Evolutionary conservation across 1,139 yeast genomes (phyloP), one percentile per base, ranked within the genome.

Genomic region (Suhomyces ambrosiae): DNA sequence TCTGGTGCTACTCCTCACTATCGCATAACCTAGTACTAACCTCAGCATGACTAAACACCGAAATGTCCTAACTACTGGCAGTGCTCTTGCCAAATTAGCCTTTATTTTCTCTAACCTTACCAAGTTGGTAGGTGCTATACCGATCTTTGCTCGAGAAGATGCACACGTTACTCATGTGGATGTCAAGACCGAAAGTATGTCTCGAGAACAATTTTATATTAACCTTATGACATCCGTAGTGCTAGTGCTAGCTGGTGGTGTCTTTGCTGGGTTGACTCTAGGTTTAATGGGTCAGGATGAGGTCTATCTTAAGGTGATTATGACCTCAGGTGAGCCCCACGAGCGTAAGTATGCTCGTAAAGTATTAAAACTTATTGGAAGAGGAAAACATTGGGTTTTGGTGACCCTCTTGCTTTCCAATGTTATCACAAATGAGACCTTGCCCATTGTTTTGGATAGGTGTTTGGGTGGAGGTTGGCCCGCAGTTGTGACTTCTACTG

Each of bases 231-330:
- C 86, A 3, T 85, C 96, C 0, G 76, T 75, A 3, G 51, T 74
- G 17, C 73, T 92, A 24, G 97, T 92, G 2, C 59, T 92, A 28
- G 74, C 89, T 3, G 98, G 98, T 35, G 98, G 98, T 47, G 86
- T 89, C 10, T 92, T 92, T 69, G 97, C 98, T 2, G 98, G 97
- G 7, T 70, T 92, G 36, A 92, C 98, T 16, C 72, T 92, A 40
- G 97, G 95, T 2, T 74, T 92, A 22, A 92, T 92, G 98, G 97
- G 97, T 46, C 97, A 90, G 63, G 97, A 92, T 60, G 97, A 90
- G 62, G 94, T 90, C 27, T 87, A 89, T 53, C 65, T 84, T 44
- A 83, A 81, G 56, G 94, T 85, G 18, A 80, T 85, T 47, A 76
- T 81, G 30, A 70, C 77, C 16, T 69, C 78, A 28, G 83, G 84